Percentiles rank a stretch among this genome's conserved stretches.
Evolutionary conservation across 2,329 filamentous ascomycete genomes (phyloP).

Genomic region (Whalleya microplaca): DNA sequence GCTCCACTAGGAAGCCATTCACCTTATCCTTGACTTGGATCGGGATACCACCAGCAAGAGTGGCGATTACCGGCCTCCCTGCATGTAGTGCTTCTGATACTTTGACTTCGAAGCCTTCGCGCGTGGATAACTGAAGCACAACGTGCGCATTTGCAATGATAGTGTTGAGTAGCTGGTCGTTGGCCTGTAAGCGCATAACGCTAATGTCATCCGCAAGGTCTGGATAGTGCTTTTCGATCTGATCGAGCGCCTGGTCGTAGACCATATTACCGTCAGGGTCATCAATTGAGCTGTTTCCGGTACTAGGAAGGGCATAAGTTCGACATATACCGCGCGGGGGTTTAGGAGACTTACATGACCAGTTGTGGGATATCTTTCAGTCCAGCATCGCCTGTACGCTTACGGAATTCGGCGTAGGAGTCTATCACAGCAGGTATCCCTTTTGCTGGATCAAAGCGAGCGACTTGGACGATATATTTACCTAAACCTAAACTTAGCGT

Average conservation of each 20-base stretch:
- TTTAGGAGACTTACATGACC: slow-evolving; percentile 55
- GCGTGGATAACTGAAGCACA: slow-evolving; percentile 77
- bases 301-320: slow-evolving; percentile 42
- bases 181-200: slow-evolving; percentile 76
- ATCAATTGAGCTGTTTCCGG: slow-evolving; percentile 77
- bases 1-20: slow-evolving; percentile 74
- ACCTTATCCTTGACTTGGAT: slow-evolving; percentile 74
- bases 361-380: slow-evolving; percentile 67
- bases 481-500: slow-evolving; percentile 41
- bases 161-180: slow-evolving; percentile 79
- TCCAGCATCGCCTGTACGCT: slow-evolving; percentile 57
- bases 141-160: slow-evolving; percentile 74
- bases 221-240: slow-evolving; percentile 65
- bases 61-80: slow-evolving; percentile 77
- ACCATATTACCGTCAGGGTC: slow-evolving; percentile 76
- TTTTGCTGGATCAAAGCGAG: slow-evolving; percentile 83
- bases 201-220: slow-evolving; percentile 69
- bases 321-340: background rate
- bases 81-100: slow-evolving; percentile 83
- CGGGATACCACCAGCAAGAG: slow-evolving; percentile 77
- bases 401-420: slow-evolving; percentile 73
- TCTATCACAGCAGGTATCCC: slow-evolving; percentile 79
- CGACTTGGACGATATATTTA: slow-evolving; percentile 79
- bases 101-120: slow-evolving; percentile 86
- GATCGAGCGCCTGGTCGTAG: slow-evolving; percentile 71